phyloP scores from a whole-genome alignment of 805 yeast species.

The Lipomyces japonicus region DNA sequence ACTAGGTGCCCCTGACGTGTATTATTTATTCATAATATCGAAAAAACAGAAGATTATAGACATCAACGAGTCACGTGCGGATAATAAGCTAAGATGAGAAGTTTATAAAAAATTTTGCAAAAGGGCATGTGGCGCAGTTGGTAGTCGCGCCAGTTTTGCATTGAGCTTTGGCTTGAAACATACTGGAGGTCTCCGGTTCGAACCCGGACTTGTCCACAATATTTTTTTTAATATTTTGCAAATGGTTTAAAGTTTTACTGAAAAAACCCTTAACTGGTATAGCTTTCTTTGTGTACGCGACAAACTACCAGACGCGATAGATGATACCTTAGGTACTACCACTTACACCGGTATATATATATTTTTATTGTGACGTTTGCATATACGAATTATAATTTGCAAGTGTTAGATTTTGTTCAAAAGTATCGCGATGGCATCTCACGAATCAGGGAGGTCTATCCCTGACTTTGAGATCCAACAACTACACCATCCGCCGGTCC shows the following conservation, averaged over 20 bases:
- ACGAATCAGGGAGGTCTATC: conserved; percentile 17
- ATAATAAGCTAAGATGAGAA: no score
- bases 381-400: not conserved
- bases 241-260: not conserved
- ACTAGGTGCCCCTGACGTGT: no score
- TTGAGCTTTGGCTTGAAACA: not conserved
- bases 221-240: conserved; percentile 5
- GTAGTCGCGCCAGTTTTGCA: conserved; percentile 34
- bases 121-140: conserved; percentile 34
- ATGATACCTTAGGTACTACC: no score
- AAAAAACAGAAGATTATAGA: no score
- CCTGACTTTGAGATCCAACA: conserved; percentile 23
- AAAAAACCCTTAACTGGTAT: no score
- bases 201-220: conserved; percentile 33
- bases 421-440: conserved; percentile 4
- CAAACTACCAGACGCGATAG: no score
- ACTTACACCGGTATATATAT: no score
- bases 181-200: conserved; percentile 34
- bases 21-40: no score
- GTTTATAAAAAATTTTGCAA: not conserved
- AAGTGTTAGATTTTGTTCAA: not conserved
- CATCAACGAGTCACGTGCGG: no score
- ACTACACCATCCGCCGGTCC: conserved; percentile 28
- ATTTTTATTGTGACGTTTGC: no score
- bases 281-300: no score